Percentiles rank a stretch among this genome's conserved stretches.
Evolutionary conservation across 176 grass and related monocot genomes (phyloP).

Genomic region (Aechmea fasciata): DNA sequence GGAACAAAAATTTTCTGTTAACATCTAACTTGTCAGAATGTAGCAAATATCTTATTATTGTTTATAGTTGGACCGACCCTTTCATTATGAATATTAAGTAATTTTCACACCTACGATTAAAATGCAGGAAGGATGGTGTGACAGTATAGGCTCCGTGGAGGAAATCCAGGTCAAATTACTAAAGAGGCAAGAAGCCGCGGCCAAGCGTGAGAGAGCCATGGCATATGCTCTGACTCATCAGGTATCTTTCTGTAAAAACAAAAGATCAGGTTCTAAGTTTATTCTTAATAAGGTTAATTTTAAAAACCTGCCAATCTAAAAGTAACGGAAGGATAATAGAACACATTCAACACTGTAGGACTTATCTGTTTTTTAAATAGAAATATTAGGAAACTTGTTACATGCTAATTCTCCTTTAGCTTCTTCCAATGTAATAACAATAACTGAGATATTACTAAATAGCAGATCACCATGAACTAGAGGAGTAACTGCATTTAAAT

Average conservation of each 20-base stretch:
- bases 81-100: constrained; percentile 4
- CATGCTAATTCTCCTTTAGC: too few species aligned
- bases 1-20: too few species aligned
- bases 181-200: constrained; percentile 95
- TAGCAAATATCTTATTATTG: too few species aligned
- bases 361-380: background rate
- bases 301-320: too few species aligned
- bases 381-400: background rate
- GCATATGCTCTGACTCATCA: constrained; percentile 94
- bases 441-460: too few species aligned
- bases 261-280: too few species aligned
- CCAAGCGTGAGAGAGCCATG: constrained; percentile 88
- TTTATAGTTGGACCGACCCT: background rate
- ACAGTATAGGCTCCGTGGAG: constrained; percentile 79
- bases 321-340: too few species aligned
- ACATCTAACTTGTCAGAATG: too few species aligned
- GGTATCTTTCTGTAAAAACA: constrained; percentile 31
- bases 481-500: background rate
- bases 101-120: background rate
- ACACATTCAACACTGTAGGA: background rate
- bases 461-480: too few species aligned
- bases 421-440: too few species aligned
- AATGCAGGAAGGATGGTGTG: constrained; percentile 93
- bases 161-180: constrained; percentile 86
- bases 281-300: too few species aligned